Evolutionary conservation across 2,329 filamentous ascomycete genomes (phyloP).

Genomic region (Hymenoscyphus fraxineus): DNA sequence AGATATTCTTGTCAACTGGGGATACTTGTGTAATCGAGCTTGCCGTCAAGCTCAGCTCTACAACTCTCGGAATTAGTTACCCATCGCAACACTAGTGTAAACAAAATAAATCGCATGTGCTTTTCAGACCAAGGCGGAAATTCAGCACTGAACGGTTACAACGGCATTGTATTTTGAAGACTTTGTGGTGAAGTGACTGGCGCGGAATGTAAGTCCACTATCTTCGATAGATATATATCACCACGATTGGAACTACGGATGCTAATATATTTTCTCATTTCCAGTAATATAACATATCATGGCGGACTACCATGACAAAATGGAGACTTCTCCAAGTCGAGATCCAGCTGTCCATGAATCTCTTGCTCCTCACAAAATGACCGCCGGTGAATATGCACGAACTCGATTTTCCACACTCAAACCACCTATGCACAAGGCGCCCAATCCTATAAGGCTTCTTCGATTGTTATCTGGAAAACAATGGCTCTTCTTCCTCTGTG

Average conservation of each 20-base stretch:
- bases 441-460: conserved; percentile 68
- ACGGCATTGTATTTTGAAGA: background rate
- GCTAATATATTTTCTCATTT: background rate
- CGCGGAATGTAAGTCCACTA: background rate
- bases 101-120: background rate
- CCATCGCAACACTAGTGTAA: background rate
- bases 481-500: conserved; percentile 74
- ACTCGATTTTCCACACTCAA: conserved; percentile 55
- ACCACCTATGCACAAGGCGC: conserved; percentile 58
- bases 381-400: conserved; percentile 39
- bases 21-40: background rate
- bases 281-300: background rate
- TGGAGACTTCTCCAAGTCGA: conserved; percentile 7
- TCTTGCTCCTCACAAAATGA: conserved; percentile 24
- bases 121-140: background rate
- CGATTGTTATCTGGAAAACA: conserved; percentile 59
- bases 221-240: background rate
- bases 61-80: background rate
- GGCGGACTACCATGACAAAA: conserved; percentile 9
- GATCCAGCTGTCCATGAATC: conserved; percentile 22
- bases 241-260: background rate
- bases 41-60: background rate
- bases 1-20: background rate
- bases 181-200: background rate
- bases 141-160: background rate